Percentiles rank a stretch among this genome's conserved stretches.
phyloP scores from a whole-genome alignment of 208 protist species.

The Spongospora subterranea region DNA sequence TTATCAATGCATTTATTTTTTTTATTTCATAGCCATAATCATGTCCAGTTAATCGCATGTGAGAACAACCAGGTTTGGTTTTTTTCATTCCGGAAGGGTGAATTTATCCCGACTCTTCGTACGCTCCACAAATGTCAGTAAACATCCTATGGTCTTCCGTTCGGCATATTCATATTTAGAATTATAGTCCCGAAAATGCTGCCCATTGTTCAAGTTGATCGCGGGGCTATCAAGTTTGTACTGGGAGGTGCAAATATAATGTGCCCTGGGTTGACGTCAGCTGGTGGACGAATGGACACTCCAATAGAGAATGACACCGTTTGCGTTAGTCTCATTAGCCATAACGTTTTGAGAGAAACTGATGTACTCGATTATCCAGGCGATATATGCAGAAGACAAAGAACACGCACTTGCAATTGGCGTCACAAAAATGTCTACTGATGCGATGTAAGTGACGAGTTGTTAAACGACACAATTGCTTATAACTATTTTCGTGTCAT shows the following conservation, averaged over 20 bases:
- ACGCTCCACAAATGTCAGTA: slow-evolving; percentile 52
- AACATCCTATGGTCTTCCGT: too few relatives aligned
- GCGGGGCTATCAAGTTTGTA: slow-evolving; percentile 93
- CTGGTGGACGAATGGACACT: slow-evolving; percentile 82
- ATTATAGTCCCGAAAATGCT: slow-evolving; percentile 89
- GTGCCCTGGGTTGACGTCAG: slow-evolving; percentile 93
- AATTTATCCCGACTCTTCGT: slow-evolving; percentile 56
- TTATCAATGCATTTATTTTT: neutral
- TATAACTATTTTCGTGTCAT: neutral
- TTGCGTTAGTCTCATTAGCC: neutral
- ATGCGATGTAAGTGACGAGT: slow-evolving; percentile 60
- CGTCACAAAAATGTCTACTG: slow-evolving; percentile 64
- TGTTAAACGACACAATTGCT: neutral
- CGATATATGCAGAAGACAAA: slow-evolving; percentile 69
- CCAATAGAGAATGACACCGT: slow-evolving; percentile 56
- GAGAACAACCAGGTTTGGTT: slow-evolving; percentile 55
- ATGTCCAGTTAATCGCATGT: slow-evolving; percentile 37
- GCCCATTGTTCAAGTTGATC: slow-evolving; percentile 90
- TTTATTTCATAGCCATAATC: slow-evolving; percentile 20
- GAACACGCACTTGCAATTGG: slow-evolving; percentile 67
- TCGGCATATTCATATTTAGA: too few relatives aligned
- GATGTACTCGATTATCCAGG: slow-evolving; percentile 19
- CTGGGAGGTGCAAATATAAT: slow-evolving; percentile 96
- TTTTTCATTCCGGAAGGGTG: slow-evolving; percentile 26
- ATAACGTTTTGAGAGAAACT: neutral